Conservation (phyloP, 495 filamentous ascomycete genomes). For the Penicillium silybi region DNA sequence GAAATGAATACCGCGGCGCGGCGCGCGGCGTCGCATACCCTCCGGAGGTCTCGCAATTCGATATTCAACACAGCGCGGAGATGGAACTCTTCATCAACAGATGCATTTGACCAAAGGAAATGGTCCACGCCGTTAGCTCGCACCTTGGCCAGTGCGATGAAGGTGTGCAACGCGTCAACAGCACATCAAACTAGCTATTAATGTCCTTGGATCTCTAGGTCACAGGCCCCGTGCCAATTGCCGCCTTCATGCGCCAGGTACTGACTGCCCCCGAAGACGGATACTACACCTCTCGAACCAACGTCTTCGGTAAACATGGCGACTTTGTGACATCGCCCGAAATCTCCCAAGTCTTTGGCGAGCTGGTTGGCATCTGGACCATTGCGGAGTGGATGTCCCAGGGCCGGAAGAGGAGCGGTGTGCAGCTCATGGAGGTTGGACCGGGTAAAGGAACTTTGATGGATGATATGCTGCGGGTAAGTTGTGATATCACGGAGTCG, state of each 20-base stretch:
- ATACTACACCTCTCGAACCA: conserved; percentile 14
- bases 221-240: conserved; percentile 87
- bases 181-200: background rate
- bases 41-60: conserved; percentile 23
- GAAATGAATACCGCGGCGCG: conserved; percentile 34
- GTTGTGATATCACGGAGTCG: conserved; percentile 8
- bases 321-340: conserved; percentile 97
- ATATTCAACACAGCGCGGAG: conserved; percentile 17
- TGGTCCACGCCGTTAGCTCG: conserved; percentile 93
- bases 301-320: conserved; percentile 80
- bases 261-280: conserved; percentile 69
- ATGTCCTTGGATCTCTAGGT: conserved; percentile 31
- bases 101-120: conserved; percentile 40
- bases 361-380: conserved; percentile 90
- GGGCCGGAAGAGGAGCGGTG: conserved; percentile 61
- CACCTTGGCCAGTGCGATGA: conserved; percentile 76
- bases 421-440: conserved; percentile 89
- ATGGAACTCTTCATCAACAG: conserved; percentile 26
- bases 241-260: conserved; percentile 97
- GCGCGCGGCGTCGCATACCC: conserved; percentile 31
- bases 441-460: conserved; percentile 94
- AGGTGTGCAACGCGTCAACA: conserved; percentile 42
- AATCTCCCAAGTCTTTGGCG: conserved; percentile 95
- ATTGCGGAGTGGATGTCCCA: conserved; percentile 95
- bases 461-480: conserved; percentile 90